Evolutionary conservation across 2,329 filamentous ascomycete species (phyloP).

Genomic region (Coleophoma cylindrospora): DNA sequence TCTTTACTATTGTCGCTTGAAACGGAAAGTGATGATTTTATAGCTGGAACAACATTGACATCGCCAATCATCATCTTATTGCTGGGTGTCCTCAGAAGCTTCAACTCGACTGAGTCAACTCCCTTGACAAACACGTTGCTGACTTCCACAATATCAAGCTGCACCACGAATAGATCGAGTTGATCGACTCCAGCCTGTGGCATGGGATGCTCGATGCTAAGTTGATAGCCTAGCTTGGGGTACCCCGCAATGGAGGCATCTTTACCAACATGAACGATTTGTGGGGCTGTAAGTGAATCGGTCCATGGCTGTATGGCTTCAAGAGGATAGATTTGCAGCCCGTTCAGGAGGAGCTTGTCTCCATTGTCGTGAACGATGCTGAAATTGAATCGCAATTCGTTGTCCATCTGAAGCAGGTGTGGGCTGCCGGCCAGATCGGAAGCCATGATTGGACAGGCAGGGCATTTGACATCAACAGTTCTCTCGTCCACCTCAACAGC

Average conservation of each 20-base stretch:
- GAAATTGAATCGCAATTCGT: conserved; percentile 46
- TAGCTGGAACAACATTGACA: conserved; percentile 30
- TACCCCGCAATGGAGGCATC: conserved; percentile 19
- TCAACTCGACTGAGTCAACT: conserved; percentile 52
- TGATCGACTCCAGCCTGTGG: conserved; percentile 45
- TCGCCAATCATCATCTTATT: conserved; percentile 50
- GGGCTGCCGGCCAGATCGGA: conserved; percentile 23
- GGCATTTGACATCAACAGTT: conserved; percentile 45
- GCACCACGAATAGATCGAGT: conserved; percentile 46
- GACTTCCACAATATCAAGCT: conserved; percentile 56
- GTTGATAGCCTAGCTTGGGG: conserved; percentile 18
- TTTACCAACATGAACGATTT: conserved; percentile 33
- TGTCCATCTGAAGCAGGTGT: conserved; percentile 17
- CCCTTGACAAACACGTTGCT: conserved; percentile 48
- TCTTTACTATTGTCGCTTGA: conserved; percentile 28
- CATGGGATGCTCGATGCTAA: conserved; percentile 28
- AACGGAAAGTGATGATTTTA: conserved; percentile 10
- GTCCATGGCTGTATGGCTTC: conserved; percentile 31
- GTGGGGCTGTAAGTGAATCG: conserved; percentile 36
- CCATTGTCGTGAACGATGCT: conserved; percentile 39
- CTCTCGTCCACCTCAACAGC: conserved; percentile 31
- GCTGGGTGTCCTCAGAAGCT: conserved; percentile 53
- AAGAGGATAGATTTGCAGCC: conserved; percentile 53
- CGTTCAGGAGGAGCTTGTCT: conserved; percentile 52
- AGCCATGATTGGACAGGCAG: conserved; percentile 42